Evolutionary conservation across 306 rosid species (phyloP), one percentile per base, ranked within the genome.

Genomic region (Astragalus glycyphyllos): DNA sequence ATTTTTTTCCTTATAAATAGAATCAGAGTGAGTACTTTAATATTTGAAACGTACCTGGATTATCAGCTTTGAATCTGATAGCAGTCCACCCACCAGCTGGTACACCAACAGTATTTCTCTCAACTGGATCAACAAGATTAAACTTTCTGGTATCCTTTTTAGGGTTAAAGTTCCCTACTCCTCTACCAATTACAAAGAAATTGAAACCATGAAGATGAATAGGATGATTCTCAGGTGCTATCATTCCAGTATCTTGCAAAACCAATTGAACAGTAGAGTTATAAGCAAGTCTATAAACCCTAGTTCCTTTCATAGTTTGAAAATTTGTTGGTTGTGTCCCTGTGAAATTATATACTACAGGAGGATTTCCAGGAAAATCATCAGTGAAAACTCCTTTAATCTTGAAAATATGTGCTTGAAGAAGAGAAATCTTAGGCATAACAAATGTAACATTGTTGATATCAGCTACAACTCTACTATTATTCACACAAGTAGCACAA

Each of bases 51-150:
- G 31, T 73, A 92, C 98, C 98, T 74, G 96, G 96, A 84, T 92
- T 92, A 72, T 92, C 92, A 68, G 98, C 98, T 51, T 71, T 72
- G 75, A 92, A 92, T 79, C 97, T 86, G 29, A 92, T 78, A 48
- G 92, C 92, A 44, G 86, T 58, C 97, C 96, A 92, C 14, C 98
- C 96, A 9, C 92, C 89, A 0, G 96, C 78, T 10, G 96, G 98
- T 13, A 92, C 94, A 41, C 85, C 92, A 26, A 81, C 67, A 0
- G 96, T 92, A 55, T 92, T 92, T 45, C 98, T 92, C 81, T 92
- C 97, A 40, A 89, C 86, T 68, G 97, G 97, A 37, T 92, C 97
- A 15, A 85, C 69, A 55, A 92, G 95, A 57, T 89, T 92, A 71
- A 92, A 92, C 11, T 63, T 81, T 10, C 83, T 86, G 5, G 84